Conservation (phyloP, 2,329 filamentous ascomycete species). For the Trichothecium roseum region DNA sequence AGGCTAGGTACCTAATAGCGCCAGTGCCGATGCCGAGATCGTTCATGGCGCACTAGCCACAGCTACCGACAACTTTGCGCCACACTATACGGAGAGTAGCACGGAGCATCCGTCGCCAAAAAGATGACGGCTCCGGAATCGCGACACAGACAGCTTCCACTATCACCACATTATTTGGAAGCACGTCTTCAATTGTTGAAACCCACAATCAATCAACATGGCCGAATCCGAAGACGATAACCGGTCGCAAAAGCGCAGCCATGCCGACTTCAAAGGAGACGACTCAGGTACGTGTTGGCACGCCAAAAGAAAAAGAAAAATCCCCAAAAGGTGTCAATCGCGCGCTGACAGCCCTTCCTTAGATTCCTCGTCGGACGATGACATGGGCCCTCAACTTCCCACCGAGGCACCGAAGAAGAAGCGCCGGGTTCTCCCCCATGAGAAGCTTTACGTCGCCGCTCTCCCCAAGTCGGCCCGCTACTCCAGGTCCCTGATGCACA, state of each 20-base stretch:
- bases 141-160: not conserved
- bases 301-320: not conserved
- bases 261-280: constrained; percentile 42
- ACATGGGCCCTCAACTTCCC: constrained; percentile 87
- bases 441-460: constrained; percentile 88
- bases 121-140: not conserved
- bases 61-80: too few relatives aligned
- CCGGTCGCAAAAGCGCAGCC: constrained; percentile 36
- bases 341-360: constrained; percentile 1
- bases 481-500: constrained; percentile 96
- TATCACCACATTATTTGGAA: not conserved
- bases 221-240: constrained; percentile 21
- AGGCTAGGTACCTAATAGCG: too few relatives aligned
- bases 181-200: too few relatives aligned
- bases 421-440: constrained; percentile 79
- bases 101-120: too few relatives aligned
- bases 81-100: too few relatives aligned
- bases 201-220: constrained; percentile 11
- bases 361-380: constrained; percentile 74
- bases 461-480: constrained; percentile 75
- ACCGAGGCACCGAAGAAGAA: constrained; percentile 81
- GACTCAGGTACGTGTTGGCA: constrained; percentile 22
- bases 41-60: too few relatives aligned
- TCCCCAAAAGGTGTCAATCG: not conserved
- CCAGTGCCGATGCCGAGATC: too few relatives aligned